Conservation (phyloP, 1,284 basidiomycete species). For the Tilletia setariae region DNA sequence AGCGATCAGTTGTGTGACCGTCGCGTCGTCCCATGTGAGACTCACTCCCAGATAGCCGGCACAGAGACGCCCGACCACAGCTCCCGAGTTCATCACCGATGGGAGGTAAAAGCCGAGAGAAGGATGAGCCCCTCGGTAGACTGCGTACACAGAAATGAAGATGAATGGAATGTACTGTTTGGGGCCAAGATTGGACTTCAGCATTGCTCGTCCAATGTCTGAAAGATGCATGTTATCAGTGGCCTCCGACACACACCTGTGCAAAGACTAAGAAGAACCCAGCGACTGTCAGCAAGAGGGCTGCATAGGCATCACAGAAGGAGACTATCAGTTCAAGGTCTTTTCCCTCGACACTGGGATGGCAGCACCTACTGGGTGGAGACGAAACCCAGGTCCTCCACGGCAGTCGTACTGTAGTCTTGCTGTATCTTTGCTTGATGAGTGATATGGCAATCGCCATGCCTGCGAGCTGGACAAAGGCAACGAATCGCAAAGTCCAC, state of each 20-base stretch:
- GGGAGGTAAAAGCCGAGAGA: conserved; percentile 18
- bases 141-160: conserved; percentile 17
- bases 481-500: conserved; percentile 19
- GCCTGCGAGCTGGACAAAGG: conserved; percentile 18
- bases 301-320: background rate
- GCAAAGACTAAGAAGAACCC: too few relatives aligned
- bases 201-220: too few relatives aligned
- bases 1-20: background rate
- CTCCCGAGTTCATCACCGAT: conserved; percentile 15
- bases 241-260: too few relatives aligned
- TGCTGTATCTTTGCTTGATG: background rate
- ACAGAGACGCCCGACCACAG: conserved; percentile 16
- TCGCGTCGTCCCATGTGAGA: background rate
- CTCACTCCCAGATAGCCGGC: too few relatives aligned
- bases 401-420: background rate
- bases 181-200: too few relatives aligned
- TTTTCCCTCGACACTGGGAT: too few relatives aligned
- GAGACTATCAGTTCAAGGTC: background rate
- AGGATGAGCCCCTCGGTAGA: conserved; percentile 11
- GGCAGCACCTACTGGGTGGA: background rate
- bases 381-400: background rate
- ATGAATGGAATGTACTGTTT: conserved; percentile 14
- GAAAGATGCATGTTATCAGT: background rate
- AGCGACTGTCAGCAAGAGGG: too few relatives aligned
- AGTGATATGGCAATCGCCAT: conserved; percentile 1